Conservation (phyloP, 345 rosid species). For the Moricandia moricandioides region DNA sequence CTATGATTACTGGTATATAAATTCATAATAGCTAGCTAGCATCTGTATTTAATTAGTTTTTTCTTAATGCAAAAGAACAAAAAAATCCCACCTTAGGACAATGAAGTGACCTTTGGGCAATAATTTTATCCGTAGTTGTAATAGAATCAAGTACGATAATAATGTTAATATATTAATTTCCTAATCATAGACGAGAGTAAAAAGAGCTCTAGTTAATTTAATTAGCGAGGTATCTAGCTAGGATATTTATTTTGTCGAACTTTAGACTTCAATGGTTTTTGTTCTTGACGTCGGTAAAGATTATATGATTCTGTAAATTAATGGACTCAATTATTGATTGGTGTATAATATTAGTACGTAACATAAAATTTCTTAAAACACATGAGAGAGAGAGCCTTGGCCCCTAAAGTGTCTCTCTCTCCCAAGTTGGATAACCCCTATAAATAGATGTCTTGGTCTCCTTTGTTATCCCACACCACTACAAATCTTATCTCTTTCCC, state of each 20-base stretch:
- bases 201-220: background rate
- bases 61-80: background rate
- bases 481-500: constrained; percentile 11
- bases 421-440: constrained; percentile 14
- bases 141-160: background rate
- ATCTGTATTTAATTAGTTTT: background rate
- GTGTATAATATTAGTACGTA: background rate
- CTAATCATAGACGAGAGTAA: background rate
- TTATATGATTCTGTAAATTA: background rate
- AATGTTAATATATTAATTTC: background rate
- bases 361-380: background rate
- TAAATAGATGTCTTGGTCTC: constrained; percentile 23
- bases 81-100: background rate
- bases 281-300: background rate
- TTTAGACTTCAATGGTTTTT: background rate
- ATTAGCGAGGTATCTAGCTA: background rate
- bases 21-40: background rate
- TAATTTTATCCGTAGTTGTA: background rate
- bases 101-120: background rate
- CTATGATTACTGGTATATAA: background rate
- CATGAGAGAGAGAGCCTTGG: background rate
- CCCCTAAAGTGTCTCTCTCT: background rate
- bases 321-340: background rate
- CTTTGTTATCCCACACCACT: constrained; percentile 28
- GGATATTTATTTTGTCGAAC: background rate